Evolutionary conservation across 805 yeast species (phyloP), one percentile per base, ranked within the genome.

Genomic region (Cyberlindnera bimundalis): DNA sequence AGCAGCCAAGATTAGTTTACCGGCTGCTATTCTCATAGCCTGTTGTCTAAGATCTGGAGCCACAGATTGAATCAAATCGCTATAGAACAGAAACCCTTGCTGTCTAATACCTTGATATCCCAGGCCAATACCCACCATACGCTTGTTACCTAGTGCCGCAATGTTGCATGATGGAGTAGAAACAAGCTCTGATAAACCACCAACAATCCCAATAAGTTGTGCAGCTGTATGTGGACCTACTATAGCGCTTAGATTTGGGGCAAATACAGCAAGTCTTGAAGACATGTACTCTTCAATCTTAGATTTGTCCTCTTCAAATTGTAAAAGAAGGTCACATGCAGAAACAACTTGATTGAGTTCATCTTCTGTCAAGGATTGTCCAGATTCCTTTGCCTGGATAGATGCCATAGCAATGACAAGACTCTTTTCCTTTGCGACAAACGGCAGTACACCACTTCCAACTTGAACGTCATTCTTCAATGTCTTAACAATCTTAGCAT

Each of bases 91-190:
- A 54, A 76, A 83, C 0, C 96, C 96, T 37, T 80, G 75, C 42
- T 81, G 83, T 29, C 84, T 61, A 8, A 72, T 66, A 10, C 76
- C 78, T 12, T 65, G 53, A 11, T 65, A 61, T 6, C 77, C 75
- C 33, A 67, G 58, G 1, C 69, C 71, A 15, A 66, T 54, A 0
- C 67, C 59, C 42, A 59, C 51, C 29, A 62, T 60, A 38, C 71
- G 62, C 31, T 71, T 71, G 12, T 75, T 74, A 0, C 96, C 96
- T 35, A 87, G 64, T 0, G 95, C 77, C 0, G 96, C 79, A 17
- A 91, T 54, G 56, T 91, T 91, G 53, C 97, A 86, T 4, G 96
- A 72, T 0, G 96, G 96, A 0, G 85, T 76, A 23, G 61, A 64
- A 3, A 88, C 77, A 9, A 91, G 63, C 6, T 76, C 80, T 11